Conservation (phyloP, 2,329 filamentous ascomycete genomes). For the Aspergillus flavus region DNA sequence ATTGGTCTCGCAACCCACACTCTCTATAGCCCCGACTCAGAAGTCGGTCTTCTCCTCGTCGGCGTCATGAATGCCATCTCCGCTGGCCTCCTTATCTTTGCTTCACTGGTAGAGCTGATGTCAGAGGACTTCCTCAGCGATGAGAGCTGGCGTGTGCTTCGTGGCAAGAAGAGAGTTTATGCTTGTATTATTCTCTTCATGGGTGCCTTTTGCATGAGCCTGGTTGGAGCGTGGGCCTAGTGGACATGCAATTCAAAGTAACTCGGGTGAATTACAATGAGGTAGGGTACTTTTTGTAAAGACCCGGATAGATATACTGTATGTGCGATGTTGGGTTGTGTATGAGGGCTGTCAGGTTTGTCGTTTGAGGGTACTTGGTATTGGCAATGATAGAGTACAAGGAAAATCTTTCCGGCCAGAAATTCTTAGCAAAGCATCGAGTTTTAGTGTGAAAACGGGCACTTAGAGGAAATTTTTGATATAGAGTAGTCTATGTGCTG, state of each 20-base stretch:
- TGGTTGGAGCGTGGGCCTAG: conserved; percentile 73
- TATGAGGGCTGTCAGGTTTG: neutral
- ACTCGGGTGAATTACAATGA: neutral
- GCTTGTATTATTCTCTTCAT: conserved; percentile 66
- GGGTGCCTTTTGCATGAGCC: conserved; percentile 69
- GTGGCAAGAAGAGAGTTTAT: conserved; percentile 62
- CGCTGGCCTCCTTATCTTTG: conserved; percentile 74
- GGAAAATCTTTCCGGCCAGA: too few relatives aligned
- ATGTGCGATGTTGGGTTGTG: neutral
- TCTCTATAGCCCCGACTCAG: conserved; percentile 72
- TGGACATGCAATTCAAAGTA: neutral
- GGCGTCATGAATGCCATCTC: conserved; percentile 83
- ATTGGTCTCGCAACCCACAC: conserved; percentile 75
- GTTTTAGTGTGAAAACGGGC: too few relatives aligned
- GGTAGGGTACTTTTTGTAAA: neutral
- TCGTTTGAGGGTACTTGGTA: neutral
- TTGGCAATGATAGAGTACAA: too few relatives aligned
- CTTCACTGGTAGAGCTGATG: conserved; percentile 74
- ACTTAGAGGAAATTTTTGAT: too few relatives aligned
- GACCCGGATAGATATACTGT: too few relatives aligned
- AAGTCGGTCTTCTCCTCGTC: conserved; percentile 73
- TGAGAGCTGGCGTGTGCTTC: conserved; percentile 70
- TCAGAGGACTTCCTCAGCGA: conserved; percentile 78
- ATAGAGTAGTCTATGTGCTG: too few relatives aligned
- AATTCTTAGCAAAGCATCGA: too few relatives aligned